A percentile compares a stretch with the other conserved stretches of the same genome.
Evolutionary conservation across 139 green algal genomes (phyloP).

Genomic region (Coelastrella sp.): DNA sequence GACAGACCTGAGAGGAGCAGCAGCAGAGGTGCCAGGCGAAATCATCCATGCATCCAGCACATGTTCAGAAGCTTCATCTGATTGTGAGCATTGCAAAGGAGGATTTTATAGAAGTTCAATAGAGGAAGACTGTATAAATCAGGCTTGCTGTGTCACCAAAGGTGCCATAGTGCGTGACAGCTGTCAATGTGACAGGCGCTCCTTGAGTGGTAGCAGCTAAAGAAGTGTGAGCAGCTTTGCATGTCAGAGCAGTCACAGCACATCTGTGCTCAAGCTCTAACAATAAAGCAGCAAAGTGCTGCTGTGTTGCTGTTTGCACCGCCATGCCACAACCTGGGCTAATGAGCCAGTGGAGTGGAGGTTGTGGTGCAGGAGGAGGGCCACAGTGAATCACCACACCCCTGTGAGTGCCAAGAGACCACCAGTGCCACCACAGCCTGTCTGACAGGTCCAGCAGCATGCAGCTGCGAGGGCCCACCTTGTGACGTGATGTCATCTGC

Average conservation of each 20-base stretch:
- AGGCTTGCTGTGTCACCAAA: too few relatives aligned
- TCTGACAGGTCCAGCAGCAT: neutral
- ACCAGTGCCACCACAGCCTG: neutral
- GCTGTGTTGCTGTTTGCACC: slow-evolving; percentile 11
- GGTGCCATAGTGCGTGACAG: too few relatives aligned
- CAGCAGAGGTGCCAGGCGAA: neutral
- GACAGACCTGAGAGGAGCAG: slow-evolving; percentile 52
- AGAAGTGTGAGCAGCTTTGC: neutral
- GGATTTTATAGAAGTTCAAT: too few relatives aligned
- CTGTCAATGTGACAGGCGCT: too few relatives aligned
- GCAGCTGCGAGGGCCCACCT: slow-evolving; percentile 2
- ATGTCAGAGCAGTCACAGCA: neutral
- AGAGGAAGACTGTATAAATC: too few relatives aligned
- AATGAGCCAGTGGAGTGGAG: slow-evolving; percentile 28
- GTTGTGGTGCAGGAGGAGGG: slow-evolving; percentile 12
- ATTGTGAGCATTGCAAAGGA: too few relatives aligned
- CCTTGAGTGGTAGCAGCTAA: too few relatives aligned
- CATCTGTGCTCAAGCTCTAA: neutral
- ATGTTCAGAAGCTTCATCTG: too few relatives aligned
- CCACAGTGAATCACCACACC: neutral
- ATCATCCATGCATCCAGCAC: too few relatives aligned
- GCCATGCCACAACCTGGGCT: slow-evolving; percentile 38
- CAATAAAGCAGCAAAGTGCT: neutral
- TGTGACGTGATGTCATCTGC: slow-evolving; percentile 54
- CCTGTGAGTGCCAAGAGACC: neutral